Conservation (phyloP, 148 eudicot species). For the Chenopodium berlandieri region DNA sequence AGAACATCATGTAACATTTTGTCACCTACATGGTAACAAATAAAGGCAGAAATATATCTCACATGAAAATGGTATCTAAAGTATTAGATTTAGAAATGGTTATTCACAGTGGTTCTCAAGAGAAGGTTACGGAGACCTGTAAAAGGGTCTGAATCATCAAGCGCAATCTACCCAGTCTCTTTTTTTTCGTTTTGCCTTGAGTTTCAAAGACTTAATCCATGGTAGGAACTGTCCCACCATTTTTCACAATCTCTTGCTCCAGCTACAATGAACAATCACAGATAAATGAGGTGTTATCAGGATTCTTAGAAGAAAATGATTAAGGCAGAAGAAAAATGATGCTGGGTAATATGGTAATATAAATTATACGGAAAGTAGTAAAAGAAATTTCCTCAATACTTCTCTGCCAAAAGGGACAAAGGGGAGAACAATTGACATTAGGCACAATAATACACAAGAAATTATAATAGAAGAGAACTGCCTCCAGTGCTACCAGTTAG, state of each 20-base stretch:
- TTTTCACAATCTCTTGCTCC: conserved; percentile 39
- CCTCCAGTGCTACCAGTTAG: background rate
- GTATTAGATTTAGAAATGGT: conserved; percentile 15
- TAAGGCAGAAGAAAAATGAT: background rate
- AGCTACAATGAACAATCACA: conserved; percentile 26
- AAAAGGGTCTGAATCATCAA: background rate
- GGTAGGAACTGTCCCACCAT: conserved; percentile 39
- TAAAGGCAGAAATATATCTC: conserved; percentile 2
- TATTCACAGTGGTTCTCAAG: conserved; percentile 21
- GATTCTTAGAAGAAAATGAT: background rate
- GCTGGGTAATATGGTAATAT: background rate
- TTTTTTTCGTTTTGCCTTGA: background rate
- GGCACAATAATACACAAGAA: background rate
- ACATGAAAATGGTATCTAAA: conserved; percentile 9
- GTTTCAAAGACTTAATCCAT: conserved; percentile 6
- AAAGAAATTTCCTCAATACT: background rate
- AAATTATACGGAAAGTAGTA: background rate
- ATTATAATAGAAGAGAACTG: background rate
- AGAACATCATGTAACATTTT: background rate
- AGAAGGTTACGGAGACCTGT: background rate
- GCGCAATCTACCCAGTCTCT: background rate
- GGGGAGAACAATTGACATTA: background rate
- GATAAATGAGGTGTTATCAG: background rate
- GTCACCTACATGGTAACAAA: conserved; percentile 5
- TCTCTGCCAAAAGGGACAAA: background rate